A percentile compares a stretch with the other conserved stretches of the same genome.
These are phyloP conservation scores for Cymbidium sinense DNA, from an alignment of 106 monocot species.

Conservation along the genomic window DNA sequence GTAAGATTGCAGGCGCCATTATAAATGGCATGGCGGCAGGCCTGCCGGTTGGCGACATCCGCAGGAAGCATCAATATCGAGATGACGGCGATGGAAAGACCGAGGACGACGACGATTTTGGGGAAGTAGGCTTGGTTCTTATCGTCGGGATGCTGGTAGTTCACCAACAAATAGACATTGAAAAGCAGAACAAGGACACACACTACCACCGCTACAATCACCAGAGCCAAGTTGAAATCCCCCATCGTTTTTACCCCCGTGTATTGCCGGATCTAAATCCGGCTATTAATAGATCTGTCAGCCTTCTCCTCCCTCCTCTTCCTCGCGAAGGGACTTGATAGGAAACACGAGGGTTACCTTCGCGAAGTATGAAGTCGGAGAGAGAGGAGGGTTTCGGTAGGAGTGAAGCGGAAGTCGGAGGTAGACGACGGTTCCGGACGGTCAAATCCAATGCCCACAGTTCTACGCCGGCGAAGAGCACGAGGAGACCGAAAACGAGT, in stretches of 20 bases:
- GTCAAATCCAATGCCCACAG: too few species aligned
- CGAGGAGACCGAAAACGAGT: too few species aligned
- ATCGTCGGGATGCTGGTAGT: slow-evolving; percentile 97
- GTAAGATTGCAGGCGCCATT: slow-evolving; percentile 79
- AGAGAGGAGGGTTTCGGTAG: too few species aligned
- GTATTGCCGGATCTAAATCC: slow-evolving; percentile 12
- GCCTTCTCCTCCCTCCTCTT: neutral
- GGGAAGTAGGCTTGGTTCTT: slow-evolving; percentile 96
- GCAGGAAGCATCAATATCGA: slow-evolving; percentile 98
- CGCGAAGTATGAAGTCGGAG: too few species aligned
- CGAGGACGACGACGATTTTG: slow-evolving; percentile 78
- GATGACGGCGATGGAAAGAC: slow-evolving; percentile 79
- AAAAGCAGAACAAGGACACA: slow-evolving; percentile 69
- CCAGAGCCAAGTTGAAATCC: slow-evolving; percentile 92
- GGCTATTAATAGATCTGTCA: neutral
- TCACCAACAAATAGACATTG: slow-evolving; percentile 77
- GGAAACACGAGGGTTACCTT: too few species aligned
- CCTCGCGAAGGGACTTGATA: too few species aligned
- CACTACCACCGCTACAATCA: slow-evolving; percentile 77
- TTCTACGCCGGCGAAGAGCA: too few species aligned
- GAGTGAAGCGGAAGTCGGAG: too few species aligned
- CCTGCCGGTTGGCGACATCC: slow-evolving; percentile 86
- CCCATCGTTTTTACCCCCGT: slow-evolving; percentile 46
- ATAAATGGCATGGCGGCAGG: slow-evolving; percentile 75
- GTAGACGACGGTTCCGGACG: too few species aligned